phyloP scores from a whole-genome alignment of 2,329 filamentous ascomycete genomes.

The Apiospora pterosperma region DNA sequence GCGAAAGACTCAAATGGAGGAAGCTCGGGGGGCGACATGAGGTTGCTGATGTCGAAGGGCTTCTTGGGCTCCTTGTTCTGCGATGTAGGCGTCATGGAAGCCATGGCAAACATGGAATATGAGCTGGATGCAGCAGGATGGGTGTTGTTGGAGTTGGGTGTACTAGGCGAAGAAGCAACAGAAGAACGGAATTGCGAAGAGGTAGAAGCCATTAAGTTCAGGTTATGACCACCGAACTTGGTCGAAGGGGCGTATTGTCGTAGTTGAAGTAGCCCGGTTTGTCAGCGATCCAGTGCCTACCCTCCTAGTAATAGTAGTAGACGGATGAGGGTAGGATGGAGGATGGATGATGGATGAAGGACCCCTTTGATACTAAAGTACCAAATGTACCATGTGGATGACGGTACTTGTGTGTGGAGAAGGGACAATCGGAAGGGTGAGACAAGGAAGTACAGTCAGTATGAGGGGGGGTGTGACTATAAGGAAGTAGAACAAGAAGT shows the following conservation, averaged over 20 bases:
- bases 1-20: slow-evolving; percentile 50
- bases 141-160: neutral
- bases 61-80: slow-evolving; percentile 32
- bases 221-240: neutral
- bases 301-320: neutral
- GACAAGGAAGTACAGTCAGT: neutral
- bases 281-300: slow-evolving; percentile 2
- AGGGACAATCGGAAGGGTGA: neutral
- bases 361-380: neutral
- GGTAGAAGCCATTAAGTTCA: neutral
- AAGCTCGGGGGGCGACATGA: slow-evolving; percentile 62
- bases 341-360: neutral
- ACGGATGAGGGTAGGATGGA: neutral
- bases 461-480: neutral
- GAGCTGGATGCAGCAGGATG: neutral
- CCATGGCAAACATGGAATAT: slow-evolving; percentile 12
- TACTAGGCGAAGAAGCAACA: slow-evolving; percentile 1
- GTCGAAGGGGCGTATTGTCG: neutral
- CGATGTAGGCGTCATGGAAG: slow-evolving; percentile 11
- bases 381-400: neutral
- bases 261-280: slow-evolving; percentile 2
- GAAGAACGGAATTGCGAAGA: slow-evolving; percentile 9
- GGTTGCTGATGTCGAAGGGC: slow-evolving; percentile 45
- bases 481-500: neutral
- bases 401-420: neutral